Conservation (phyloP, 306 rosid species). For the Quercus alba region DNA sequence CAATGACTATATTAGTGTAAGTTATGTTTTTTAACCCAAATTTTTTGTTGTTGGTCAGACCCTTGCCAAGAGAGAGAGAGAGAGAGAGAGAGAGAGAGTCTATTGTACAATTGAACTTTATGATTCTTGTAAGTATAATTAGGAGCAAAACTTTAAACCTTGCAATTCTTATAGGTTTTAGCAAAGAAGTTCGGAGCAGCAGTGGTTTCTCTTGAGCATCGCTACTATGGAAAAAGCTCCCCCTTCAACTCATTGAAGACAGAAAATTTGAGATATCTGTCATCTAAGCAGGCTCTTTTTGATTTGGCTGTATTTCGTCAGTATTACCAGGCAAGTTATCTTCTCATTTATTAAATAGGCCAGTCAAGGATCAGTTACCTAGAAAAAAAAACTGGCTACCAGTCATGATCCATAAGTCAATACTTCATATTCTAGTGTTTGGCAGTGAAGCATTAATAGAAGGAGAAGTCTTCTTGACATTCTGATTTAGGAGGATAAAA, state of each 20-base stretch:
- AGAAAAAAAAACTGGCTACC: not conserved
- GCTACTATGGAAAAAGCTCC: constrained; percentile 90
- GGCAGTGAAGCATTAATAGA: not conserved
- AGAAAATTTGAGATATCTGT: constrained; percentile 76
- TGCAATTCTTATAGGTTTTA: constrained; percentile 52
- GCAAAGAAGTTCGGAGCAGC: constrained; percentile 98
- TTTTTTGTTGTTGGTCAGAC: not conserved
- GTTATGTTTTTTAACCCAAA: constrained; percentile 19
- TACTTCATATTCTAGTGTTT: not conserved
- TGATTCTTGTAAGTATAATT: constrained; percentile 7
- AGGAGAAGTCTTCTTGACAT: not conserved
- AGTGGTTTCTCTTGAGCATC: constrained; percentile 90
- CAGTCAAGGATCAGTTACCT: not conserved
- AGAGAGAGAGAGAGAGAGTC: not conserved
- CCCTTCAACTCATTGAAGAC: constrained; percentile 69
- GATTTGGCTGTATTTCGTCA: constrained; percentile 88
- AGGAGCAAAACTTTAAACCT: not conserved
- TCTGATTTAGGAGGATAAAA: not conserved
- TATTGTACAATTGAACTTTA: not conserved
- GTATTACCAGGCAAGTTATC: constrained; percentile 65
- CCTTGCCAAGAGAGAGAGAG: not conserved
- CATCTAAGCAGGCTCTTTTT: constrained; percentile 92
- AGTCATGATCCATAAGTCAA: not conserved
- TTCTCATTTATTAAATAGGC: not conserved
- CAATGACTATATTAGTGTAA: constrained; percentile 72